Conservation (phyloP, 306 rosid genomes). For the Dryas drummondii region DNA sequence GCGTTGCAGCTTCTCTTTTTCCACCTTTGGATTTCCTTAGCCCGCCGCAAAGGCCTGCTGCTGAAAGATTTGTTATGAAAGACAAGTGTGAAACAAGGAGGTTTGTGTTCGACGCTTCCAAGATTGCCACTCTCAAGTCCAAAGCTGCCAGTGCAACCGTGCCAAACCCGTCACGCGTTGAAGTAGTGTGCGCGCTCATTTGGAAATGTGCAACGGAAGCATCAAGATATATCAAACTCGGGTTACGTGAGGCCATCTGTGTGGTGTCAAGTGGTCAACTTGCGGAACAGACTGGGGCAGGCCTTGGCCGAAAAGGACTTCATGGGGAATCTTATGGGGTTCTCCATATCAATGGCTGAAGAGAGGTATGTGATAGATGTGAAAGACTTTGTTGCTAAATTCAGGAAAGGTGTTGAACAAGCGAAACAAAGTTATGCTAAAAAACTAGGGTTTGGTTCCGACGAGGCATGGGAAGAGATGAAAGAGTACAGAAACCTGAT, state of each 20-base stretch:
- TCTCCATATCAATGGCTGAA: not conserved
- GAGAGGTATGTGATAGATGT: not conserved
- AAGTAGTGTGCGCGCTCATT: slow-evolving; percentile 6
- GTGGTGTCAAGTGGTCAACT: not conserved
- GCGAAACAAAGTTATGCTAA: too few relatives aligned
- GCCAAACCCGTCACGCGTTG: slow-evolving; percentile 1
- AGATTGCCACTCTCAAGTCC: not conserved
- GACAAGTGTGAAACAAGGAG: slow-evolving; percentile 4
- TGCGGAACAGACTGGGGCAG: not conserved
- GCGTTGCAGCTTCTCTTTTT: not conserved
- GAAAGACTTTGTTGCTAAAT: not conserved
- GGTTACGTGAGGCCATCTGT: not conserved
- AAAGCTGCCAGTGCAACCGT: not conserved
- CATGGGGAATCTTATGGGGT: not conserved
- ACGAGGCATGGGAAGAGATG: not conserved
- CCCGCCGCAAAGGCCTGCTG: not conserved
- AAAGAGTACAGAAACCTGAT: not conserved
- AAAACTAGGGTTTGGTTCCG: not conserved
- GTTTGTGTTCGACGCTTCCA: not conserved
- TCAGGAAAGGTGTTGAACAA: not conserved
- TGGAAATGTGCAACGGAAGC: slow-evolving; percentile 16
- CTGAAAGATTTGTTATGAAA: not conserved
- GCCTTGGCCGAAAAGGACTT: not conserved
- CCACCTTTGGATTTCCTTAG: not conserved
- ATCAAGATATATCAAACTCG: not conserved